A percentile compares a stretch with the other conserved stretches of the same genome.
phyloP scores from a whole-genome alignment of 257 asterid genomes.

The Solanum sitiens region DNA sequence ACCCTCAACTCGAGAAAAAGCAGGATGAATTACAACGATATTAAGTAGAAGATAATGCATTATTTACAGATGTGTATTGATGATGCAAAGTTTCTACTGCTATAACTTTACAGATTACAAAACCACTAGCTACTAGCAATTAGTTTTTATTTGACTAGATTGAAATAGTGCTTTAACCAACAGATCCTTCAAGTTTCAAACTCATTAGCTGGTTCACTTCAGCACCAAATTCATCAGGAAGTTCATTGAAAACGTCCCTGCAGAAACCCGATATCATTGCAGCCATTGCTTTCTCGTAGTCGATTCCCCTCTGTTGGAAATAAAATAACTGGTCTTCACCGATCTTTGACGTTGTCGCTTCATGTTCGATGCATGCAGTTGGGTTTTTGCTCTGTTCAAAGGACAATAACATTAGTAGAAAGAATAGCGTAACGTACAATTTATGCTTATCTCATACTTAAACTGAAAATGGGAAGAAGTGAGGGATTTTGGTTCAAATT shows the following conservation, averaged over 20 bases:
- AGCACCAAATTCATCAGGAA: conserved; percentile 90
- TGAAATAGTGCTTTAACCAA: conserved; percentile 36
- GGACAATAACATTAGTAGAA: background rate
- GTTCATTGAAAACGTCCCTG: conserved; percentile 78
- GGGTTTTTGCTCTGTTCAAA: conserved; percentile 56
- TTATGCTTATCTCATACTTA: background rate
- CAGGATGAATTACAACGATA: background rate
- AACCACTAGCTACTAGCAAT: background rate
- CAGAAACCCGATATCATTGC: conserved; percentile 97
- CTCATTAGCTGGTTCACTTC: conserved; percentile 95
- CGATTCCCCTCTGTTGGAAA: conserved; percentile 92
- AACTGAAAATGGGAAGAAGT: background rate
- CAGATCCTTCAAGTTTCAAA: conserved; percentile 91
- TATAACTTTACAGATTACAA: background rate
- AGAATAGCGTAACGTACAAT: background rate
- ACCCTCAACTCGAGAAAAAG: background rate
- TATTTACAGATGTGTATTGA: background rate
- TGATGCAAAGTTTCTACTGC: background rate
- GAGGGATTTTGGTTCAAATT: background rate
- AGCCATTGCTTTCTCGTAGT: conserved; percentile 88
- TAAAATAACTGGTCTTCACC: conserved; percentile 92
- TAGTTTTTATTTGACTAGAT: background rate
- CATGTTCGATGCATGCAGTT: conserved; percentile 66
- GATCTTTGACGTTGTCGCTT: conserved; percentile 85
- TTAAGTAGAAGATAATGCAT: background rate